A percentile compares a stretch with the other conserved stretches of the same genome.
phyloP scores from a whole-genome alignment of 768 basidiomycete genomes.

The Kwoniella newhampshirensis region DNA sequence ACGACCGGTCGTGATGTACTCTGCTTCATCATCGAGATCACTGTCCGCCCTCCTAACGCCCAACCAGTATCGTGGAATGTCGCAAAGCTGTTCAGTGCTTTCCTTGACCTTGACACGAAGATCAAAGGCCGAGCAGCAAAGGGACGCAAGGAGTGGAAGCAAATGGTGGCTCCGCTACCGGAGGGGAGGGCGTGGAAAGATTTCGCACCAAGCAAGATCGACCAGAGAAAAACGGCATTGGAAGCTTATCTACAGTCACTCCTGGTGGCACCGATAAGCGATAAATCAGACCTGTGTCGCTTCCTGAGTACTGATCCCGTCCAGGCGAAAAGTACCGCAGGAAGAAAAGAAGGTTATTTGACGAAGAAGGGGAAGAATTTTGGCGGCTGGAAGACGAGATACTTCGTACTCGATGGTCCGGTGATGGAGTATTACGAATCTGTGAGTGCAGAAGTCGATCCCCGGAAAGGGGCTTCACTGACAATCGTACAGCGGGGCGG shows the following conservation, averaged over 20 bases:
- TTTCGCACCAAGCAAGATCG: slow-evolving; percentile 92
- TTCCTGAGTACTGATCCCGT: slow-evolving; percentile 91
- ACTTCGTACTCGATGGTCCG: slow-evolving; percentile 87
- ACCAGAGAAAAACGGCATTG: slow-evolving; percentile 76
- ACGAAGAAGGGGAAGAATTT: slow-evolving; percentile 97
- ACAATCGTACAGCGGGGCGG: slow-evolving; percentile 70
- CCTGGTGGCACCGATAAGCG: slow-evolving; percentile 76
- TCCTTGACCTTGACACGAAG: slow-evolving; percentile 78
- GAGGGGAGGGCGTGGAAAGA: slow-evolving; percentile 95
- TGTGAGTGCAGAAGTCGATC: slow-evolving; percentile 60
- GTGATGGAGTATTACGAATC: slow-evolving; percentile 92
- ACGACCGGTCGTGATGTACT: slow-evolving; percentile 89
- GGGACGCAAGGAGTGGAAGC: slow-evolving; percentile 63
- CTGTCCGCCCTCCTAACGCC: slow-evolving; percentile 40
- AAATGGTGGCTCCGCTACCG: slow-evolving; percentile 75
- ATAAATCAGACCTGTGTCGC: slow-evolving; percentile 82
- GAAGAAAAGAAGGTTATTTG: slow-evolving; percentile 90
- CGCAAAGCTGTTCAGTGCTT: slow-evolving; percentile 91
- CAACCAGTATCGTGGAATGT: slow-evolving; percentile 66
- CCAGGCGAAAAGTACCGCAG: slow-evolving; percentile 64
- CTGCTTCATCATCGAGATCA: slow-evolving; percentile 76
- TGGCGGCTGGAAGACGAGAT: slow-evolving; percentile 96
- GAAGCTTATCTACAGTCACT: slow-evolving; percentile 84
- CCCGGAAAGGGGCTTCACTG: slow-evolving; percentile 8
- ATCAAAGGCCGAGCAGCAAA: slow-evolving; percentile 63